A percentile compares a stretch with the other conserved stretches of the same genome.
Conservation (phyloP, 306 rosid species). For the Malus sieversii region DNA sequence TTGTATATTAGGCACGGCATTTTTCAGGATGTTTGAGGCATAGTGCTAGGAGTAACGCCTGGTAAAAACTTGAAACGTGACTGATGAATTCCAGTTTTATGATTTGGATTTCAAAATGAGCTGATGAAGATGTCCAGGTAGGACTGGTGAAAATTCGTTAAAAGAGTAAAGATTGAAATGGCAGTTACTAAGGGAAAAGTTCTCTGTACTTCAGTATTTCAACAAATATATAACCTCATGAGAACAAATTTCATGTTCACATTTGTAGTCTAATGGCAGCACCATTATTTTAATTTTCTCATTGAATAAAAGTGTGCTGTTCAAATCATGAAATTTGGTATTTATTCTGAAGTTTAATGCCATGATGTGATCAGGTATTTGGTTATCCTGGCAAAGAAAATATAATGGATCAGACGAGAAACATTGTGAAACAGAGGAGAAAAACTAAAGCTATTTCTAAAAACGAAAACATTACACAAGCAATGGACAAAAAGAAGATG, state of each 20-base stretch:
- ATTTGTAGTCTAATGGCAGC: background rate
- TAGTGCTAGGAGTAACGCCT: background rate
- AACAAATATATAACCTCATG: background rate
- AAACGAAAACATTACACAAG: slow-evolving; percentile 16
- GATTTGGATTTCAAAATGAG: background rate
- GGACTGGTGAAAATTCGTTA: background rate
- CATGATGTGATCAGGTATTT: slow-evolving; percentile 21
- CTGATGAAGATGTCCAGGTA: background rate
- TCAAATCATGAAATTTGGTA: background rate
- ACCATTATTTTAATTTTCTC: background rate
- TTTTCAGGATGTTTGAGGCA: background rate
- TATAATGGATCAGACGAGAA: slow-evolving; percentile 34
- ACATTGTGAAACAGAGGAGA: slow-evolving; percentile 19
- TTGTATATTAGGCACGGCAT: background rate
- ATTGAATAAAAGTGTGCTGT: background rate
- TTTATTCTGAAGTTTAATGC: background rate
- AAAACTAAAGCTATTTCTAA: slow-evolving; percentile 19
- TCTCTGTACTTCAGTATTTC: background rate
- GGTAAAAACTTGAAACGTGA: background rate
- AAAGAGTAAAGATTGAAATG: background rate
- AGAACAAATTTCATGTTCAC: background rate
- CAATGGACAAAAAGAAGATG: slow-evolving; percentile 44
- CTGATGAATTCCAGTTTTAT: background rate
- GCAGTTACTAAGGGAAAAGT: background rate
- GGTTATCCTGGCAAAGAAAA: slow-evolving; percentile 34